Base-by-base conservation (phyloP, 2,329 filamentous ascomycete species). In the Clonostachys chloroleuca region DNA sequence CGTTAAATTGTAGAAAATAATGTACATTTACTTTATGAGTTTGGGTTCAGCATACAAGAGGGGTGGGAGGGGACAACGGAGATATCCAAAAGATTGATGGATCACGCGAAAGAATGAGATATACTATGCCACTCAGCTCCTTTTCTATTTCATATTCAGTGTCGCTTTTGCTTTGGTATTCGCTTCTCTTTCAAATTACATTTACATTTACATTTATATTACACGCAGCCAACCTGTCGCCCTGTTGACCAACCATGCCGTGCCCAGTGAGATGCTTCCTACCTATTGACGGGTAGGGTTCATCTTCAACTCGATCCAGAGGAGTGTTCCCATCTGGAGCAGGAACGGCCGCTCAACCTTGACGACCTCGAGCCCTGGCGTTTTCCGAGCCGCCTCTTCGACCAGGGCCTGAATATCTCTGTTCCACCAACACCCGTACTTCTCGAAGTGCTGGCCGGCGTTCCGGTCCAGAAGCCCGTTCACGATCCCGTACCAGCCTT, bases 371-470 rank as follows among this genome's bases (percentile, higher is more conserved):
- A 86, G 64, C 3, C 80, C 79, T 0, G 77, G 77, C 5, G 77
- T 68, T 44, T 59, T 58, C 44, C 55, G 51, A 17, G 66, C 66
- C 33, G 79, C 81, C 50, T 74, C 69, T 46, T 70, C 64, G 9
- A 84, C 72, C 33, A 84, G 69, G 34, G 57, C 64, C 55, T 77
- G 74, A 49, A 86, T 75, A 56, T 85, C 81, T 45, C 82, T 69
- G 63, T 86, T 86, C 81, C 81, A 85, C 82, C 82, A 85, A 65
- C 82, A 86, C 4, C 82, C 82, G 56, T 80, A 85, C 54, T 76
- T 73, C 18, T 69, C 65, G 49, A 82, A 83, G 56, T 85, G 82
- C 18, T 66, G 63, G 14, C 64, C 62, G 1, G 82, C 81, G 48
- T 74, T 72, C 51, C 64, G 67, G 62, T 86, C 81, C 34, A 86